Evolutionary conservation across 148 eudicot species (phyloP), one percentile per base, ranked within the genome.

Genomic region (Rhododendron molle): DNA sequence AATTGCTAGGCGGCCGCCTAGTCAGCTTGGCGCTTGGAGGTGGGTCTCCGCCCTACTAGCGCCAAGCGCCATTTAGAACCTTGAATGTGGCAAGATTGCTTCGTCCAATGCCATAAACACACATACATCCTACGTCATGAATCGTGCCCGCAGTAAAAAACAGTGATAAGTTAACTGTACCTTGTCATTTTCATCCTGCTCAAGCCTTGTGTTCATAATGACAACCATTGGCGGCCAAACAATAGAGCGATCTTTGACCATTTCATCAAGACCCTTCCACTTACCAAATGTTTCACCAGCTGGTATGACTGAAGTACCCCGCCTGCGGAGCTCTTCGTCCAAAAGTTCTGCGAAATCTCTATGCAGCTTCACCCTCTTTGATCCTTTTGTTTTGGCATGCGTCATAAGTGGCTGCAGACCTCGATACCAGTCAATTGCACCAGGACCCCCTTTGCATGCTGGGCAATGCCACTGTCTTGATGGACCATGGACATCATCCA

Each of bases 191-290:
- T 90, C 93, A 88, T 93, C 93, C 87, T 89, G 87, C 7, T 94
- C 98, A 7, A 88, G 94, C 34, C 28, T 9, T 5, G 98, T 91
- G 80, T 93, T 96, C 95, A 88, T 91, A 69, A 96, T 81, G 43
- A 94, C 47, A 76, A 93, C 98, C 95, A 96, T 96, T 6, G 98
- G 96, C 58, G 98, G 98, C 98, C 98, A 96, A 43, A 96, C 92
- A 34, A 96, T 93, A 26, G 91, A 91, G 76, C 88, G 93, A 62
- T 94, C 95, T 28, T 84, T 78, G 0, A 43, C 84, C 50, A 49
- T 80, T 77, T 90, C 86, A 72, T 86, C 85, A 23, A 91, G 86
- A 36, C 93, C 96, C 60, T 88, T 91, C 96, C 97, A 94, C 52
- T 91, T 90, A 0, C 92, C 93, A 87, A 89, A 91, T 0, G 88